These are phyloP conservation scores for Syzygium grande DNA, from an alignment of 345 rosid genomes.

Conservation along the genomic window DNA sequence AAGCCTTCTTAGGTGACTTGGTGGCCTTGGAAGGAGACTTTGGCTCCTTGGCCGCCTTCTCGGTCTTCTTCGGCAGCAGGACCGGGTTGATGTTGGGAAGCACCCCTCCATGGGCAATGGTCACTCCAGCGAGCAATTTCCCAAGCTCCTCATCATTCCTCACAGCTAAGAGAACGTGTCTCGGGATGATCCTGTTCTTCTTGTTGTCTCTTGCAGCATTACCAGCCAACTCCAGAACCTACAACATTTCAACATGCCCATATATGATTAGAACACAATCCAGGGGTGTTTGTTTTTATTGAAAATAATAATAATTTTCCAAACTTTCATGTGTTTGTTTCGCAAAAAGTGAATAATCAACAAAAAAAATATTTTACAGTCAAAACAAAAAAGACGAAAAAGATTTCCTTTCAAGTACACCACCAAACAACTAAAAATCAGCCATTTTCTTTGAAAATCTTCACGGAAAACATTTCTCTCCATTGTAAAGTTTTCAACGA, in stretches of 20 bases:
- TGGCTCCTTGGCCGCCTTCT: constrained; percentile 34
- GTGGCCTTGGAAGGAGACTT: constrained; percentile 65
- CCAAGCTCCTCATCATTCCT: constrained; percentile 75
- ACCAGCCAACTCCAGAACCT: constrained; percentile 72
- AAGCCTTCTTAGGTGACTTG: constrained; percentile 65
- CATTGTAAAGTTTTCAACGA: neutral
- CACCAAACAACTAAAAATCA: neutral
- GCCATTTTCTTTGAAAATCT: neutral
- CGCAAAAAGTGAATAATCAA: neutral
- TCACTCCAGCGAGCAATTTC: constrained; percentile 55
- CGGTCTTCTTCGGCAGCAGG: constrained; percentile 55
- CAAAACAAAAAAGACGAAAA: neutral
- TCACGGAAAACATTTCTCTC: neutral
- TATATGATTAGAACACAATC: neutral
- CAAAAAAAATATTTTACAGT: neutral
- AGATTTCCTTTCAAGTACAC: neutral
- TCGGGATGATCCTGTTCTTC: constrained; percentile 63
- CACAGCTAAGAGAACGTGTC: constrained; percentile 56
- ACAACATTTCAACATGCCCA: neutral
- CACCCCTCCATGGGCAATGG: constrained; percentile 79
- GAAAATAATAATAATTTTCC: neutral
- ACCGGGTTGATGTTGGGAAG: constrained; percentile 66
- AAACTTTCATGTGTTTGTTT: neutral
- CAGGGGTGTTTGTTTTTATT: neutral
- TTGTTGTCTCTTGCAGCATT: constrained; percentile 75